Evolutionary conservation across 352 stramenopile genomes (phyloP), one percentile per base, ranked within the genome.

Genomic region (Phytophthora fragariaefolia): DNA sequence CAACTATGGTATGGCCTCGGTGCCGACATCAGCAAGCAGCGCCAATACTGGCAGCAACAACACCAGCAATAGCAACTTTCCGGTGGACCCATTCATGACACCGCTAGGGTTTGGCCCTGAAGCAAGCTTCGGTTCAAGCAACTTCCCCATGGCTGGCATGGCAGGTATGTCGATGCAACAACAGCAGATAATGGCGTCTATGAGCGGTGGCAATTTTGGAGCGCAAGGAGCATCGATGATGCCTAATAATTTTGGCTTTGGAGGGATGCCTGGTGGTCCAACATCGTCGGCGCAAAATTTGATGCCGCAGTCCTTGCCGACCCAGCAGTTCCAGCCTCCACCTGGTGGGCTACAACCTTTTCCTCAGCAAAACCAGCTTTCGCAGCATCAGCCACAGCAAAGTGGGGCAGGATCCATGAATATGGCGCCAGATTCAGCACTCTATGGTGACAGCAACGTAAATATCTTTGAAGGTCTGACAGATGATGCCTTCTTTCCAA

Each of bases 391-490:
- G n/a, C 58, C 51, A 13, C 65, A 76, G 6, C 73, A 77, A 47
- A 54, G 24, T 26, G 61, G 63, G 27, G 32, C 43, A 18, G 67
- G 61, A 42, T 32, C 55, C 2, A 64, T 73, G 47, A 69, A 46
- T 56, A 58, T 66, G 24, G 65, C 71, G 26, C 34, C 68, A 46
- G 69, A 79, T 46, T 55, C 50, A 30, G 63, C 56, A 34, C 57
- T 87, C 9, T 87, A 83, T 63, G 82, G 80, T 32, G 82, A 90
- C 57, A 72, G 59, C 49, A 76, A 74, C 58, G 67, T 71, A 32
- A 92, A 88, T 60, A 78, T 93, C n/a, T 93, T 93, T 42, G 85
- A 93, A 66, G 85, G 74, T 1, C 75, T 93, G 43, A 73, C 82
- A 43, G 83, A 92, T 40, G 85, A 93, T 67, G 73, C 79, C 17